Percentiles rank a stretch among this genome's conserved stretches.
Evolutionary conservation across 441 rosid genomes (phyloP).

Genomic region (Bocquillonia castaneifolia): DNA sequence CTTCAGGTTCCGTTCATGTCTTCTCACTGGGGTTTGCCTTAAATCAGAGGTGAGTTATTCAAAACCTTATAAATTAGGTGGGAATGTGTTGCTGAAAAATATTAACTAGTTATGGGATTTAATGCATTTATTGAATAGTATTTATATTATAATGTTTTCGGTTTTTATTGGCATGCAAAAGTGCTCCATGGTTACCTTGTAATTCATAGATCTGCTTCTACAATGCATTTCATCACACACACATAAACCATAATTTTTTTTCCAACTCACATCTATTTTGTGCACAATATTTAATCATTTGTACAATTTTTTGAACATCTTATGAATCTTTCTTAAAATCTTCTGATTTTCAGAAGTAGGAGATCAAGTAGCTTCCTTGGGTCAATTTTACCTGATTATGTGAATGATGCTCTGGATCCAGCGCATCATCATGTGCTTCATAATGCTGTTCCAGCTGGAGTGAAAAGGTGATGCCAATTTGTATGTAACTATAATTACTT

Average conservation of each 20-base stretch:
- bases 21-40: constrained; percentile 58
- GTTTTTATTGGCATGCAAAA: background rate
- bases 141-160: background rate
- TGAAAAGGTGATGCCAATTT: constrained; percentile 53
- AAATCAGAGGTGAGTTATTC: constrained; percentile 55
- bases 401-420: constrained; percentile 75
- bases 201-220: background rate
- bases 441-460: constrained; percentile 56
- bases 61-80: constrained; percentile 1
- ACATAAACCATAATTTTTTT: background rate
- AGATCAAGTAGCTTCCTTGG: constrained; percentile 71
- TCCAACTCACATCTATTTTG: background rate
- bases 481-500: background rate
- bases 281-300: background rate
- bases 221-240: background rate
- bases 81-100: background rate
- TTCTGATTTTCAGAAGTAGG: constrained; percentile 39
- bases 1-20: constrained; percentile 82
- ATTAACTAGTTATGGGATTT: background rate
- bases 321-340: constrained; percentile 15
- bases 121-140: background rate
- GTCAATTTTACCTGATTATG: constrained; percentile 68
- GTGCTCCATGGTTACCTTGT: background rate
- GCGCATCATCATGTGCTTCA: constrained; percentile 74
- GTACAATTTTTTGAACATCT: constrained; percentile 9